These are phyloP conservation scores for Ceratobasidium sp. DNA, from an alignment of 1,284 basidiomycete genomes.

Conservation along the genomic window DNA sequence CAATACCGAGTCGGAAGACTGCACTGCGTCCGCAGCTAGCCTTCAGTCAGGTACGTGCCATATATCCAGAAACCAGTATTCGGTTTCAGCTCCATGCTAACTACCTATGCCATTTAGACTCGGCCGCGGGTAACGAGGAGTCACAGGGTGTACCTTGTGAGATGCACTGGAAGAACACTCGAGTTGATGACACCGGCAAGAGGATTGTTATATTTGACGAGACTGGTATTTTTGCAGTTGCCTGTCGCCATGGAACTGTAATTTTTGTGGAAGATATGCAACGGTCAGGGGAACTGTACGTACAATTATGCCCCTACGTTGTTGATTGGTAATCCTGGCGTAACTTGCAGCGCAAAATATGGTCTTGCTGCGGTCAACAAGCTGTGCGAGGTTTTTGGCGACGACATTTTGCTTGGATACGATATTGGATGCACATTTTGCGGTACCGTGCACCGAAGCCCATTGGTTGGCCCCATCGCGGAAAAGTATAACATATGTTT, in stretches of 20 bases:
- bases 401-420: constrained; percentile 16
- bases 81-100: too few relatives aligned
- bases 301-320: neutral
- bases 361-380: constrained; percentile 33
- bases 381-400: constrained; percentile 10
- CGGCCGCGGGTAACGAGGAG: neutral
- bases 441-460: neutral
- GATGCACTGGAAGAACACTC: constrained; percentile 53
- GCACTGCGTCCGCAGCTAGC: too few relatives aligned
- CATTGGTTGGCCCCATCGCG: neutral
- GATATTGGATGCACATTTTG: constrained; percentile 2
- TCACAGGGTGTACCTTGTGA: constrained; percentile 48
- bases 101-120: neutral
- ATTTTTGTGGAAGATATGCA: constrained; percentile 8
- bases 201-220: constrained; percentile 50
- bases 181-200: constrained; percentile 49
- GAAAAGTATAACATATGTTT: neutral
- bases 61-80: too few relatives aligned
- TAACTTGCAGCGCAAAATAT: constrained; percentile 39
- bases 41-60: too few relatives aligned
- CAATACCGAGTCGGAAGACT: too few relatives aligned
- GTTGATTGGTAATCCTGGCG: too few relatives aligned
- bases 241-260: constrained; percentile 3
- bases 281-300: constrained; percentile 1
- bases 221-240: constrained; percentile 1